Evolutionary conservation across 495 filamentous ascomycete genomes (phyloP).

Genomic region (Trichoderma gamsii): DNA sequence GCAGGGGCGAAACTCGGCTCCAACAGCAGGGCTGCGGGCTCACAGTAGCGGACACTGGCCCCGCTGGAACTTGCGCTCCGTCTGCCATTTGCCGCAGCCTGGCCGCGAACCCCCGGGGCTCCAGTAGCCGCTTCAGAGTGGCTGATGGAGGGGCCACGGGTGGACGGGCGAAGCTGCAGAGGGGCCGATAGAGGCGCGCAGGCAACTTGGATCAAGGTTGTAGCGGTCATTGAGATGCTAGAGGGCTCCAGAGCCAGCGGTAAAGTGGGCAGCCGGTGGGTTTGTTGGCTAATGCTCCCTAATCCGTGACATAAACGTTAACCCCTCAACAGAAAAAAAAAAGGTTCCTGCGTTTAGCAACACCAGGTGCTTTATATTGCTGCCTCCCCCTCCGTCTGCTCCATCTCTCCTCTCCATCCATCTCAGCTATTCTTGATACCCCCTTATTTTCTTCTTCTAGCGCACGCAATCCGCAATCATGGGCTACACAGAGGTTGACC

Average conservation of each 20-base stretch:
- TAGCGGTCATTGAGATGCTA: too few relatives aligned
- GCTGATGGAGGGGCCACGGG: conserved; percentile 9
- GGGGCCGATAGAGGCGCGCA: not conserved
- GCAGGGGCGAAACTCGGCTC: not conserved
- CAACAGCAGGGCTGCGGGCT: not conserved
- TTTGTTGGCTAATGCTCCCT: conserved; percentile 4
- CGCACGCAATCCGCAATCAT: conserved; percentile 55
- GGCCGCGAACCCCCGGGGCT: not conserved
- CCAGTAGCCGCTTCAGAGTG: conserved; percentile 9
- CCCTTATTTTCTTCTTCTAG: not conserved
- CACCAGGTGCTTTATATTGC: conserved; percentile 1
- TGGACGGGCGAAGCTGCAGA: not conserved
- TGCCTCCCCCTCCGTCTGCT: conserved; percentile 24
- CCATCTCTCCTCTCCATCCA: conserved; percentile 24
- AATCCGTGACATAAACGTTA: conserved; percentile 6
- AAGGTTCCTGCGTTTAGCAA: not conserved
- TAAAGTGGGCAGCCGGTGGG: not conserved
- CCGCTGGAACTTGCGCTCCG: conserved; percentile 14
- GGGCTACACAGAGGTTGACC: conserved; percentile 79
- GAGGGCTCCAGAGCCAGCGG: too few relatives aligned
- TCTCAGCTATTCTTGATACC: conserved; percentile 25
- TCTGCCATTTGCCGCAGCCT: conserved; percentile 3
- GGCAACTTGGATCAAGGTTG: not conserved
- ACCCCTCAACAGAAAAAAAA: conserved; percentile 13
- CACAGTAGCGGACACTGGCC: not conserved